Base-by-base conservation (phyloP, 2,329 filamentous ascomycete genomes). In the Colletotrichum orchidophilum region DNA sequence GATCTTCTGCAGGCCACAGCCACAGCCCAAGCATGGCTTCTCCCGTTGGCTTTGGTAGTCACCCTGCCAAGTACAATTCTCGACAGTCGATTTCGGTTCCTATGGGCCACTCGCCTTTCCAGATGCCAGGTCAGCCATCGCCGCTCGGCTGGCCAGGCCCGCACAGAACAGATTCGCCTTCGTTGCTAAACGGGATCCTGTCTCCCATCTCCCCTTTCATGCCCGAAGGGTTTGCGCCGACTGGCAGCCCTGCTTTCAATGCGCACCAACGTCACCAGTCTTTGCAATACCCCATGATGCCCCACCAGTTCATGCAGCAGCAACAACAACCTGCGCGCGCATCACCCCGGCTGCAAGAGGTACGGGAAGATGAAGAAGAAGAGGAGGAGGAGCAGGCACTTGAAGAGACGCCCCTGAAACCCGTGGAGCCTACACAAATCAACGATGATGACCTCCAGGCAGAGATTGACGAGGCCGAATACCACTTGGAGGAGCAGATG, bases 401-500 rank as follows among this genome's bases (percentile, higher is more conserved):
- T 29, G 82, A 77, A 75, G 87, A 88, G 80, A 88, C 83, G 67
- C 85, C 84, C 11, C 88, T 86, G 1, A 88, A 87, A 76, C 88
- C 86, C 0, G 86, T 88, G 0, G 87, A 91, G 75, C 83, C 86
- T 11, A 66, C 75, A 12, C 81, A 81, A 57, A 83, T 83, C 55
- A 72, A 72, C 69, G 81, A 83, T 57, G 93, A 95, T 75, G 95
- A 95, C 75, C 86, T 97, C 27, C 94, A 97, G 79, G 92, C 92
- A 73, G 94, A 96, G 75, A 92, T 97, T 66, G 92, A 96, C 60
- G 93, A 95, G 77, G 92, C 93, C 5, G 94, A 97, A 76, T 96
- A 96, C 77, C 94, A 96, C 76, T 81, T 96, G 72, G 93, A 95
- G 78, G 91, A 95, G 78, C 91, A 94, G 72, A 90, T 95, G 73